Evolutionary conservation across 2,329 filamentous ascomycete species (phyloP).

Genomic region (Emmonsia crescens): DNA sequence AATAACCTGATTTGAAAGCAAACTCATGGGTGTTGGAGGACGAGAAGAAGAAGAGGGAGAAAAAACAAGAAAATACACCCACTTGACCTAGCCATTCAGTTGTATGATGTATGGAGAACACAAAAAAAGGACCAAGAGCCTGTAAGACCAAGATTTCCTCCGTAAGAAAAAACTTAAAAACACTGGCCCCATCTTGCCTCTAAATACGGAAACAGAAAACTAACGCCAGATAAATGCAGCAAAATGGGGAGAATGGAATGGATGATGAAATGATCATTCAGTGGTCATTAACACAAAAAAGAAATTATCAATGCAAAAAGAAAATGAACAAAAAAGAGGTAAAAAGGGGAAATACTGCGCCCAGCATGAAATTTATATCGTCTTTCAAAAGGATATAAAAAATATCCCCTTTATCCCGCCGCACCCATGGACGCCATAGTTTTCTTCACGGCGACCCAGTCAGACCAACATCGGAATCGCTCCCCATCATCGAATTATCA

Average conservation of each 20-base stretch:
- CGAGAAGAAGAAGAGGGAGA: neutral
- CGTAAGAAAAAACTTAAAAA: neutral
- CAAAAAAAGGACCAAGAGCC: neutral
- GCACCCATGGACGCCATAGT: neutral
- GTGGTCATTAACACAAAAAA: neutral
- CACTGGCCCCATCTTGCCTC: neutral
- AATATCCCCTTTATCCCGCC: neutral
- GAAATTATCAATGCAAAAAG: neutral
- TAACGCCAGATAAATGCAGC: slow-evolving; percentile 4
- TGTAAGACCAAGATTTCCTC: neutral
- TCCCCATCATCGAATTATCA: slow-evolving; percentile 30
- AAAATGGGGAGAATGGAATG: neutral
- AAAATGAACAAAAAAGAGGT: neutral
- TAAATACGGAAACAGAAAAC: neutral
- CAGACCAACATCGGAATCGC: slow-evolving; percentile 32
- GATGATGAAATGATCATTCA: neutral
- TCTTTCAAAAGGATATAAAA: neutral
- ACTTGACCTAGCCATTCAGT: neutral
- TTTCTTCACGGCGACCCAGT: slow-evolving; percentile 24
- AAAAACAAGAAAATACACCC: neutral
- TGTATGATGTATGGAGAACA: neutral
- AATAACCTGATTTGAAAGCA: neutral
- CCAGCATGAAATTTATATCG: neutral
- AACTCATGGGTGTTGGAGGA: neutral
- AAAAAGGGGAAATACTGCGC: neutral